Conservation (phyloP, 768 basidiomycete genomes). For the Lepiota venenata region DNA sequence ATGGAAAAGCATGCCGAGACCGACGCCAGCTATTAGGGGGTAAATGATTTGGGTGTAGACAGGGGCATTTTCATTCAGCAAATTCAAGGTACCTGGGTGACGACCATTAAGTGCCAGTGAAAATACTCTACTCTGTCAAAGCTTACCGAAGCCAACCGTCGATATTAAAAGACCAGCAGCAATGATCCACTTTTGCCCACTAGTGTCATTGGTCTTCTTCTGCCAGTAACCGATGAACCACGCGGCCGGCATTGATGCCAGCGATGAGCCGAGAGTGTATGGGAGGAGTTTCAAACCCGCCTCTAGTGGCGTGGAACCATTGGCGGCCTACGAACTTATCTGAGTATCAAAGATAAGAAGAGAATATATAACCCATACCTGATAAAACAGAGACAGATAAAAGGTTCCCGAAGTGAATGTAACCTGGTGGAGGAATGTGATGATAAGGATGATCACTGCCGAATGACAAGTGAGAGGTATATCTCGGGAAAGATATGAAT, state of each 20-base stretch:
- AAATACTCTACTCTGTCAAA: constrained; percentile 11
- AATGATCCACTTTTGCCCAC: constrained; percentile 65
- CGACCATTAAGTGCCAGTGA: constrained; percentile 17
- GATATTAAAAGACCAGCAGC: constrained; percentile 60
- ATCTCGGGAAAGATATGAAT: constrained; percentile 10
- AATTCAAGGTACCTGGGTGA: constrained; percentile 58
- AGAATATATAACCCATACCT: constrained; percentile 42
- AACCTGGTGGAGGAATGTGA: constrained; percentile 80
- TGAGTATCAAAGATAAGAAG: constrained; percentile 11
- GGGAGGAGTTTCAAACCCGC: constrained; percentile 77
- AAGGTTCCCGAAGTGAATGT: constrained; percentile 84
- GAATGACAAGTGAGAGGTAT: constrained; percentile 15
- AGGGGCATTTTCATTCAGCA: constrained; percentile 53
- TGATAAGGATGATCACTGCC: constrained; percentile 60
- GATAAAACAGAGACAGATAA: constrained; percentile 81
- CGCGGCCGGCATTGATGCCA: constrained; percentile 84
- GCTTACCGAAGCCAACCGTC: constrained; percentile 69
- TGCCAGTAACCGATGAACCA: constrained; percentile 77
- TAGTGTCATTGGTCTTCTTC: constrained; percentile 48
- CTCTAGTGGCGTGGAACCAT: constrained; percentile 65
- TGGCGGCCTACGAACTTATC: constrained; percentile 51
- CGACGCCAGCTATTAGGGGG: constrained; percentile 71
- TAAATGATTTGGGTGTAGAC: constrained; percentile 45
- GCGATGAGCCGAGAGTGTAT: constrained; percentile 80
- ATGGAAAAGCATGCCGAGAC: constrained; percentile 82